Evolutionary conservation across 148 eudicot species (phyloP), one percentile per base, ranked within the genome.

Genomic region (Vaccinium myrtillus): DNA sequence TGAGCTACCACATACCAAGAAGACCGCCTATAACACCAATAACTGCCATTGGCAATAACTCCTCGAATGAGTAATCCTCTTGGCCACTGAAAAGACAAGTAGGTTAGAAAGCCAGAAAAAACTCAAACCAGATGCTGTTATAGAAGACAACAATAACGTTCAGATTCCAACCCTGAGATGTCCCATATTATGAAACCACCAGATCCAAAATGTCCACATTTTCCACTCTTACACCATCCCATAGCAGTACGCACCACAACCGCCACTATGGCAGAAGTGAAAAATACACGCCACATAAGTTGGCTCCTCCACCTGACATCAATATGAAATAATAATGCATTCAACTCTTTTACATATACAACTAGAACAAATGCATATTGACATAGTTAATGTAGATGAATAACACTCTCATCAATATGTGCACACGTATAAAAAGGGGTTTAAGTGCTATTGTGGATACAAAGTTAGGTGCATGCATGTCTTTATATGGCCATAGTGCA

Each of bases 161-260:
- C 51, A 84, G 87, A 85, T 88, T 25, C 88, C 84, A 81, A 97
- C 99, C 90, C 99, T 81, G 99, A 95, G 85, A 93, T 88, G 81
- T 97, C 99, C 99, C 99, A 97, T 90, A 97, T 97, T 81, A 97
- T 95, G 87, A 97, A 97, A 85, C 99, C 99, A 90, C 99, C 99
- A 86, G 98, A 92, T 87, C 99, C 99, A 89, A 97, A 97, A 88
- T 97, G 99, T 67, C 99, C 99, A 87, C 99, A 97, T 77, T 94
- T 97, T 85, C 96, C 98, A 90, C 98, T 93, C 89, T 87, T 95
- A 81, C 99, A 97, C 99, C 98, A 97, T 82, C 95, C 92, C 98
- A 97, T 93, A 71, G 99, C 96, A 87, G 93, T 92, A 89, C 98
- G 99, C 82, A 97, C 98, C 84, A 97, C 99, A 84, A 97, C 98